Conservation (phyloP, 305 asterid genomes). For the Fraxinus latifolia region DNA sequence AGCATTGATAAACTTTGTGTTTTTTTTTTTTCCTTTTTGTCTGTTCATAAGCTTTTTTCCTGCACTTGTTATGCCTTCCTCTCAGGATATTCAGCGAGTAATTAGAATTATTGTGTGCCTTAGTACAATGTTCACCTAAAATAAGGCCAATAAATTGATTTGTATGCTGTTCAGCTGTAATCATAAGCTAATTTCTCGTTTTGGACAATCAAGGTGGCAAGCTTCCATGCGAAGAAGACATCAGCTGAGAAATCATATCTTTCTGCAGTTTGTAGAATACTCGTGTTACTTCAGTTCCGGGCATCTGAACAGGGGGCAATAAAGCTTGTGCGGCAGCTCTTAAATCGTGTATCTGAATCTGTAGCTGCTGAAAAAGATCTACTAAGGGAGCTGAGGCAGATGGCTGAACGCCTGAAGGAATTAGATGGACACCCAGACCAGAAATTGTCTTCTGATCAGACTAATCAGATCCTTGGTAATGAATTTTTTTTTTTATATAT, state of each 20-base stretch:
- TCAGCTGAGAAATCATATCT: slow-evolving; percentile 78
- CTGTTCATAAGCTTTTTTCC: neutral
- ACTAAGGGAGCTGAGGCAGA: slow-evolving; percentile 62
- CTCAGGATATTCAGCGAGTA: neutral
- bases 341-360: slow-evolving; percentile 42
- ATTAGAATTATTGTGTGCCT: neutral
- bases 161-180: neutral
- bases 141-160: neutral
- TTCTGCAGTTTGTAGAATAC: slow-evolving; percentile 67
- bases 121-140: neutral
- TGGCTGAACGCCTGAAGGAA: slow-evolving; percentile 65
- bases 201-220: slow-evolving; percentile 48
- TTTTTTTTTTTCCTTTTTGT: neutral
- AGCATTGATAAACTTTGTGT: neutral
- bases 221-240: slow-evolving; percentile 65
- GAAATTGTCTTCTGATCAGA: slow-evolving; percentile 51
- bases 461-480: slow-evolving; percentile 58
- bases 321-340: slow-evolving; percentile 62
- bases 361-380: slow-evolving; percentile 67
- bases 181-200: slow-evolving; percentile 19
- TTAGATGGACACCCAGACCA: slow-evolving; percentile 58
- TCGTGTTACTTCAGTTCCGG: slow-evolving; percentile 64
- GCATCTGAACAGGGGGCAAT: slow-evolving; percentile 65
- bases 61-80: neutral
- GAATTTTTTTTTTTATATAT: neutral